Evolutionary conservation across 345 rosid species (phyloP).

Genomic region (Lepidium aucheri): DNA sequence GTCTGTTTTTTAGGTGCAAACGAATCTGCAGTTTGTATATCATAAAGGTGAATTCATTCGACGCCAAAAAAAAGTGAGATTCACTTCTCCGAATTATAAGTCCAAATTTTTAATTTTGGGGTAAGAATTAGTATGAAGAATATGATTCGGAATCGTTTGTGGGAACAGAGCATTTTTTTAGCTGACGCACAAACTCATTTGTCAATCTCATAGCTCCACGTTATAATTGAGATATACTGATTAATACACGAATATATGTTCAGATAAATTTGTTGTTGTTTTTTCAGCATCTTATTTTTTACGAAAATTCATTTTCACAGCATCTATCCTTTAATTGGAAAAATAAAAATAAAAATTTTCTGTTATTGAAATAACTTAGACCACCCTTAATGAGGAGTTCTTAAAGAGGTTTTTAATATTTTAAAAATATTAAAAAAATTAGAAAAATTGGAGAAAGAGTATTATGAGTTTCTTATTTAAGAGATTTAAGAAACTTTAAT

Average conservation of each 20-base stretch:
- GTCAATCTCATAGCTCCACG: constrained; percentile 8
- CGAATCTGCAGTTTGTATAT: constrained; percentile 2
- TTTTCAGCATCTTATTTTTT: background rate
- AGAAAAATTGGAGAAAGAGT: no score
- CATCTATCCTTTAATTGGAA: no score
- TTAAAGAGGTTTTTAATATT: no score
- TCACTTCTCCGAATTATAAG: background rate
- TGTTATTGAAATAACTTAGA: background rate
- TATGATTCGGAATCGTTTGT: constrained; percentile 21
- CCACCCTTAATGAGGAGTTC: no score
- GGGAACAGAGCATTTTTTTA: constrained; percentile 7
- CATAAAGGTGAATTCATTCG: background rate
- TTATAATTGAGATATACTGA: background rate
- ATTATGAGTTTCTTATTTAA: no score
- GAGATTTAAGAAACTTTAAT: no score
- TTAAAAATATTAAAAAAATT: no score
- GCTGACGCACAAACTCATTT: constrained; percentile 8
- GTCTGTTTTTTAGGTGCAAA: background rate
- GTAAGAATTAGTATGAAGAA: constrained; percentile 10
- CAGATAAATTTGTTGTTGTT: background rate
- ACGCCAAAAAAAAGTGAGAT: background rate
- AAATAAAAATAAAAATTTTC: no score
- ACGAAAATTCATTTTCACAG: no score
- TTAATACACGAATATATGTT: background rate
- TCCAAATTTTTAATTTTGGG: background rate